phyloP scores from a whole-genome alignment of 2,329 filamentous ascomycete genomes.

The Neonectria magnoliae region DNA sequence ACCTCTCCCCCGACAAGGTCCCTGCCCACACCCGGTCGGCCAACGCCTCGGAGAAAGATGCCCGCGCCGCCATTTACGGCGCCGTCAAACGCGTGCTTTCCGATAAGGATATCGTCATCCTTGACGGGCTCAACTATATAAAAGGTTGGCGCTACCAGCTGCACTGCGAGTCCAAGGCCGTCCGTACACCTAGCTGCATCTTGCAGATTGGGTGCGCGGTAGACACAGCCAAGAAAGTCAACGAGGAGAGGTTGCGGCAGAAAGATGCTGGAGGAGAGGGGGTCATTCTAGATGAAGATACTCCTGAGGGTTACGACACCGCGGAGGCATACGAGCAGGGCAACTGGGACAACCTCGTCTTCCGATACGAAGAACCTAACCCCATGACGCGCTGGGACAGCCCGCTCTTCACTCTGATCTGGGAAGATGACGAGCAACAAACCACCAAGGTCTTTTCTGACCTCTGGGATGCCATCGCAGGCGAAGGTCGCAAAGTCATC shows the following conservation, averaged over 20 bases:
- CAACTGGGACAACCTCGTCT: slow-evolving; percentile 83
- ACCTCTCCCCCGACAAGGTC: slow-evolving; percentile 63
- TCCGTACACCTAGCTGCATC: slow-evolving; percentile 79
- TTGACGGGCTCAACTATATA: slow-evolving; percentile 87
- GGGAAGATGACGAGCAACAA: slow-evolving; percentile 76
- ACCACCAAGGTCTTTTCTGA: slow-evolving; percentile 65
- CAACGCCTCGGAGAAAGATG: slow-evolving; percentile 82
- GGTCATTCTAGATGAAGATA: not conserved
- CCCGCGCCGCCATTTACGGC: slow-evolving; percentile 77
- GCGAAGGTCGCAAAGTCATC: slow-evolving; percentile 69
- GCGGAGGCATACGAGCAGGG: slow-evolving; percentile 61
- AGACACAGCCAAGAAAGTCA: slow-evolving; percentile 66
- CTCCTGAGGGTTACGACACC: slow-evolving; percentile 7
- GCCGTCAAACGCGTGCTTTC: slow-evolving; percentile 81
- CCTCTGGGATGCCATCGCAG: slow-evolving; percentile 80
- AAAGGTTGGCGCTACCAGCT: slow-evolving; percentile 91
- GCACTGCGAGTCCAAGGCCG: slow-evolving; percentile 84
- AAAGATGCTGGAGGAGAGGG: slow-evolving; percentile 18
- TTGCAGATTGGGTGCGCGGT: slow-evolving; percentile 70
- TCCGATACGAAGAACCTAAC: slow-evolving; percentile 87
- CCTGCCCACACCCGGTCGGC: slow-evolving; percentile 73
- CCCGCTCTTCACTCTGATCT: slow-evolving; percentile 81
- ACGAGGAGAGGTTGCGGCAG: slow-evolving; percentile 64
- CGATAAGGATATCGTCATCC: slow-evolving; percentile 78
- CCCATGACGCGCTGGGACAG: slow-evolving; percentile 87